Conservation (phyloP, 1,284 basidiomycete species). For the Leccinum fuscescens region DNA sequence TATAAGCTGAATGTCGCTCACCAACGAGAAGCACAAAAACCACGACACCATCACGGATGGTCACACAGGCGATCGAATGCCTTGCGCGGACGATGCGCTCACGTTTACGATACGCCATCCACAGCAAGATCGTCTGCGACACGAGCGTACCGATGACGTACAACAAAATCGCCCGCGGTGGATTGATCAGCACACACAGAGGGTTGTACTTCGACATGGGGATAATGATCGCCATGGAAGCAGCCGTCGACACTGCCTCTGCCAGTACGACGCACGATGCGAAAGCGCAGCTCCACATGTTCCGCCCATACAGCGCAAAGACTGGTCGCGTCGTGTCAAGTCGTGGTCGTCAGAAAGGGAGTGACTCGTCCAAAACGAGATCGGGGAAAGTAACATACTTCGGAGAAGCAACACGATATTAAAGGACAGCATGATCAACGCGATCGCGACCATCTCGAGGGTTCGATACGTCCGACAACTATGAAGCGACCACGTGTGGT, state of each 20-base stretch:
- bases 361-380: background rate
- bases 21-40: conserved; percentile 18
- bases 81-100: background rate
- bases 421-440: conserved; percentile 20
- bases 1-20: conserved; percentile 3
- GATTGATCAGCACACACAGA: conserved; percentile 9
- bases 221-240: conserved; percentile 1
- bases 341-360: background rate
- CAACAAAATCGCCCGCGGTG: conserved; percentile 12
- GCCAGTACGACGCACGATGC: conserved; percentile 8
- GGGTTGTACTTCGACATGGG: conserved; percentile 14
- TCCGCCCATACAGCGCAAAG: conserved; percentile 19
- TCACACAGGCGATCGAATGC: conserved; percentile 15
- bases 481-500: background rate
- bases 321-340: conserved; percentile 12
- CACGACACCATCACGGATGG: conserved; percentile 27
- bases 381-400: conserved; percentile 10
- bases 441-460: conserved; percentile 13
- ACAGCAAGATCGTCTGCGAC: conserved; percentile 21
- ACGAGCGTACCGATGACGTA: conserved; percentile 12
- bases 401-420: conserved; percentile 20
- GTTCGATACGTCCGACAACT: conserved; percentile 16
- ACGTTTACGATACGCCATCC: conserved; percentile 20
- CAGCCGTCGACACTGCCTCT: conserved; percentile 6
- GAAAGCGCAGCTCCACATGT: conserved; percentile 3